Evolutionary conservation across 495 filamentous ascomycete species (phyloP), one percentile per base, ranked within the genome.

Genomic region (Staphylotrichum tortipilum): DNA sequence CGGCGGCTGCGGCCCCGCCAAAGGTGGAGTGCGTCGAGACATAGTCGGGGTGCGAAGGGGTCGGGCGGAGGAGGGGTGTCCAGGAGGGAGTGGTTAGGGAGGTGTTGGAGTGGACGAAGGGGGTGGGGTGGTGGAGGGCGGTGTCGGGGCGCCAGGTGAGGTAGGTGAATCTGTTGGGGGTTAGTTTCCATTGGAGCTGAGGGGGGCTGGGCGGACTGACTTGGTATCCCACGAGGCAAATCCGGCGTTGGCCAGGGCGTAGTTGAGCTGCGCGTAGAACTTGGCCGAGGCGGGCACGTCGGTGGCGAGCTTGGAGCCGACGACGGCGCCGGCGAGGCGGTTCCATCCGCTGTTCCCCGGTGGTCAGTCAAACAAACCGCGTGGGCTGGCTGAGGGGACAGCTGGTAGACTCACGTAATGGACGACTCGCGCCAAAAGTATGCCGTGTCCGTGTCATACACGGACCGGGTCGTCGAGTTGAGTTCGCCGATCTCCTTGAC

Each of bases 181-280:
- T 41, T 15, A 31, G 11, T 30, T 4, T 4, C 12, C n/a, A 11
- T 5, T 1, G 0, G 42, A 22, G 8, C 2, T 21, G 21, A 17
- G 22, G 22, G 29, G 18, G 8, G 19, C 24, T 12, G 34, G 43
- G 19, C 1, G 1, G 39, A 26, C 31, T 1, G 21, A 58, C 62
- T 67, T 68, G 17, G 38, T 44, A 33, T 63, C 55, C 60, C 61
- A 68, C 11, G 53, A 38, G 7, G 62, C 65, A 34, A 68, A 48
- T 4, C 51, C 65, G 1, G 64, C 65, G 50, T 67, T 68, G 22
- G 60, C 59, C n/a, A 68, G 54, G n/a, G 65, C 65, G 53, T 65
- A 67, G 57, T 68, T 65, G 44, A 68, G 52, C 34, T 63, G 59
- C 3, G 65, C 63, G 42, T 62, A 66, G 49, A 70, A 51, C 46